Evolutionary conservation across 2,329 filamentous ascomycete species (phyloP).

Genomic region (Trichothecium sympodiale): DNA sequence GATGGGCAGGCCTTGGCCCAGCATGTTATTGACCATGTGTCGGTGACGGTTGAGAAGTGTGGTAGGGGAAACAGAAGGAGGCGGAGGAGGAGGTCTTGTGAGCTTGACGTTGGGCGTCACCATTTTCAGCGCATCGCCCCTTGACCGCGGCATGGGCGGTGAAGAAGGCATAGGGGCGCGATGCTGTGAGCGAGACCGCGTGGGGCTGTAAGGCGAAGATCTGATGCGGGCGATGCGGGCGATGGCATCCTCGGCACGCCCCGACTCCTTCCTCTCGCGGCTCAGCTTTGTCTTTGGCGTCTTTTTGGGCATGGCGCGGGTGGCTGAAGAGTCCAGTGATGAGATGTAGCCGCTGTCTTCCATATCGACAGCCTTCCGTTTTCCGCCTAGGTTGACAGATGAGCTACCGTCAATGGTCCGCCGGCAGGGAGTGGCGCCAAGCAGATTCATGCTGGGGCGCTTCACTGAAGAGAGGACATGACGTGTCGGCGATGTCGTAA

Average conservation of each 20-base stretch:
- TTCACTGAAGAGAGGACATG: slow-evolving; percentile 66
- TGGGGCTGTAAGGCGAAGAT: slow-evolving; percentile 65
- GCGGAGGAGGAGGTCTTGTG: slow-evolving; percentile 42
- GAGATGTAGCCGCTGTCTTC: slow-evolving; percentile 96
- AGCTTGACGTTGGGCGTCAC: slow-evolving; percentile 79
- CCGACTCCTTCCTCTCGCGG: slow-evolving; percentile 59
- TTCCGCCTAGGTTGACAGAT: slow-evolving; percentile 48
- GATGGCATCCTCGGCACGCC: slow-evolving; percentile 79
- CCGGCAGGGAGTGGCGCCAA: too few species aligned
- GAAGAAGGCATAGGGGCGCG: slow-evolving; percentile 34
- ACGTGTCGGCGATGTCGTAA: slow-evolving; percentile 64
- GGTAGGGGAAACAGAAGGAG: slow-evolving; percentile 80
- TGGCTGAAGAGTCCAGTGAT: slow-evolving; percentile 81
- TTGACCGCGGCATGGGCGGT: too few species aligned
- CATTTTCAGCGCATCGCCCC: slow-evolving; percentile 48
- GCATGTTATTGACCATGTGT: slow-evolving; percentile 67
- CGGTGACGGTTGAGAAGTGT: slow-evolving; percentile 86
- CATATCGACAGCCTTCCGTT: slow-evolving; percentile 50
- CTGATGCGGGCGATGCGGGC: slow-evolving; percentile 81
- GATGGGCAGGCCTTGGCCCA: slow-evolving; percentile 20
- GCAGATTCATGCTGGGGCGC: slow-evolving; percentile 18
- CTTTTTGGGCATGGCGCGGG: slow-evolving; percentile 54
- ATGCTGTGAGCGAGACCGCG: slow-evolving; percentile 49
- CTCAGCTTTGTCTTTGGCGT: slow-evolving; percentile 63
- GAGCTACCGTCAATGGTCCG: slow-evolving; percentile 13